phyloP scores from a whole-genome alignment of 1,284 basidiomycete species.

The Apiotrichum sp. region DNA sequence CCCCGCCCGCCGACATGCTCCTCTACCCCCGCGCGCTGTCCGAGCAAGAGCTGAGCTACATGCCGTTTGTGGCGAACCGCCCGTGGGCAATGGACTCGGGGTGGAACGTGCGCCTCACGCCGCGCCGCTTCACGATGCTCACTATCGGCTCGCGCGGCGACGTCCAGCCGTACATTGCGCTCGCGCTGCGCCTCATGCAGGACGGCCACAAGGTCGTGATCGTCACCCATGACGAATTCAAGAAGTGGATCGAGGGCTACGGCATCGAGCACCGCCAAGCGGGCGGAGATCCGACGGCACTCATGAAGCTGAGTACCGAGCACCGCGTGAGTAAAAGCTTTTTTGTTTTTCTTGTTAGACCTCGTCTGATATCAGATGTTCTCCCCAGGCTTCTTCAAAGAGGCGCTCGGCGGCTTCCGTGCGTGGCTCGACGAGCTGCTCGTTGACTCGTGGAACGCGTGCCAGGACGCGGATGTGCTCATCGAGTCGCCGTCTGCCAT shows the following conservation, averaged over 20 bases:
- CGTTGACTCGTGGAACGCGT: conserved; percentile 62
- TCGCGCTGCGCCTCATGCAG: conserved; percentile 48
- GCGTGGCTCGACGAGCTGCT: conserved; percentile 71
- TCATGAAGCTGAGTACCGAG: conserved; percentile 51
- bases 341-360: background rate
- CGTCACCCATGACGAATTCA: conserved; percentile 60
- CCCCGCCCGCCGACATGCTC: conserved; percentile 26
- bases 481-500: conserved; percentile 64
- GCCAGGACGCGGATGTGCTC: conserved; percentile 65
- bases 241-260: conserved; percentile 57
- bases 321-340: conserved; percentile 46
- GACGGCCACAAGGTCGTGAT: conserved; percentile 55
- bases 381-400: conserved; percentile 72
- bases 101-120: conserved; percentile 22
- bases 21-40: conserved; percentile 20
- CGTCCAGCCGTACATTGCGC: conserved; percentile 51
- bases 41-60: conserved; percentile 35
- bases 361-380: conserved; percentile 53
- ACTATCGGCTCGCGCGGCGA: conserved; percentile 52
- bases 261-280: conserved; percentile 64
- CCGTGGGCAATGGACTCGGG: conserved; percentile 12
- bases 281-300: conserved; percentile 70
- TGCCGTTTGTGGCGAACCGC: conserved; percentile 45
- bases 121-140: conserved; percentile 43
- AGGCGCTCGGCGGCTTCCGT: conserved; percentile 62